Percentiles rank a stretch among this genome's conserved stretches.
phyloP scores from a whole-genome alignment of 495 filamentous ascomycete genomes.

The Friedmanniomyces endolithicus region DNA sequence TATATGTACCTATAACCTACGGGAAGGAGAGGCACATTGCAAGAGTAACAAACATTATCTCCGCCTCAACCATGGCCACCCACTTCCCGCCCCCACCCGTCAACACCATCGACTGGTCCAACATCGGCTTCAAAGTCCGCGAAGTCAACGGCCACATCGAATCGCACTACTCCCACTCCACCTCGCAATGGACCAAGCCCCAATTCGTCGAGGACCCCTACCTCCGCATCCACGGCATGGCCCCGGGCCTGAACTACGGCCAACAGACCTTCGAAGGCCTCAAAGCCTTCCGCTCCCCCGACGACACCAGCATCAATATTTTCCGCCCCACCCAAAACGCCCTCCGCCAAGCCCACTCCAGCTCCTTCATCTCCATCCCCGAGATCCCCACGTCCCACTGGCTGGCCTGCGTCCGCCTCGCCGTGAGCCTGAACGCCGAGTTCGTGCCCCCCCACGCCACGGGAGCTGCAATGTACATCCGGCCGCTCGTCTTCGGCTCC shows the following conservation, averaged over 20 bases:
- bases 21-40: background rate
- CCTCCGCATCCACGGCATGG: conserved; percentile 34
- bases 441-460: conserved; percentile 34
- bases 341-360: conserved; percentile 27
- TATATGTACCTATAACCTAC: too few relatives aligned
- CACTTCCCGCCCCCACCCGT: conserved; percentile 72
- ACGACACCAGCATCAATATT: conserved; percentile 29
- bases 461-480: conserved; percentile 35
- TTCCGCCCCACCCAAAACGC: conserved; percentile 33
- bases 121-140: conserved; percentile 81
- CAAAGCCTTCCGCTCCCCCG: conserved; percentile 30
- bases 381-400: conserved; percentile 32
- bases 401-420: conserved; percentile 28
- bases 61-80: conserved; percentile 17
- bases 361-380: conserved; percentile 32
- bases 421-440: conserved; percentile 33
- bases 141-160: conserved; percentile 49
- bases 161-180: conserved; percentile 26
- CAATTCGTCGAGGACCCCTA: conserved; percentile 34
- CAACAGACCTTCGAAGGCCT: conserved; percentile 32
- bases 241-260: conserved; percentile 38
- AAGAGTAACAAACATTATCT: too few relatives aligned
- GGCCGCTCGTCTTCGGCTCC: conserved; percentile 34
- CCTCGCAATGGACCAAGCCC: conserved; percentile 32
- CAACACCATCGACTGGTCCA: conserved; percentile 78